Percentiles rank a stretch among this genome's conserved stretches.
Conservation (phyloP, 1,139 yeast species). For the Hyphopichia burtonii region DNA sequence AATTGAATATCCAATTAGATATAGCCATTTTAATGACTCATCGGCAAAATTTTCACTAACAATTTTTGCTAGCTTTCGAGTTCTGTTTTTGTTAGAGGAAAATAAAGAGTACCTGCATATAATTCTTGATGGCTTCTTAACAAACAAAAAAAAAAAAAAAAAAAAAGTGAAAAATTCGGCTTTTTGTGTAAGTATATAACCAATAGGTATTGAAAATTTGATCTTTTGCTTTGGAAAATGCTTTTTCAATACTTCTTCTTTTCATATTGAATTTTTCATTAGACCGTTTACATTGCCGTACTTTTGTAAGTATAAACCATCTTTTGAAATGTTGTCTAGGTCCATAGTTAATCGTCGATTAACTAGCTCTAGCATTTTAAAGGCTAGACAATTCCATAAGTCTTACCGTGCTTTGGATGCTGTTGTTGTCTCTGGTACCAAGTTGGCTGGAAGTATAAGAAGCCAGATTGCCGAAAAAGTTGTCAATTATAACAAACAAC, state of each 20-base stretch:
- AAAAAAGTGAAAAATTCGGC: background rate
- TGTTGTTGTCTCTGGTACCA: slow-evolving; percentile 45
- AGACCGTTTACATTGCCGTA: too few species aligned
- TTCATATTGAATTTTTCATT: too few species aligned
- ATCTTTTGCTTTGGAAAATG: background rate
- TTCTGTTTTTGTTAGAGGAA: too few species aligned
- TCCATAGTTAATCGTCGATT: background rate
- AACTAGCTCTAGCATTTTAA: background rate
- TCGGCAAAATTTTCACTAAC: too few species aligned
- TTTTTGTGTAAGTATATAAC: background rate
- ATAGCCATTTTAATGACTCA: too few species aligned
- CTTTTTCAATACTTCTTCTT: background rate
- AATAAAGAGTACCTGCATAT: background rate
- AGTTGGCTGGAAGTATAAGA: slow-evolving; percentile 41
- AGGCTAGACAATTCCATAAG: slow-evolving; percentile 12
- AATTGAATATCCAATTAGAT: too few species aligned
- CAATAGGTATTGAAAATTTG: background rate
- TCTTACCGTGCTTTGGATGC: slow-evolving; percentile 26
- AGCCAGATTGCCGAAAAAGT: slow-evolving; percentile 41
- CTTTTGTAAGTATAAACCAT: too few species aligned
- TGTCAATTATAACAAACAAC: slow-evolving; percentile 33
- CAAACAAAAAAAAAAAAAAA: background rate
- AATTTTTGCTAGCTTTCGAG: too few species aligned
- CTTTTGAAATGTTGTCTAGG: slow-evolving; percentile 2
- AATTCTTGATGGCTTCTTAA: background rate